Evolutionary conservation across 2,329 filamentous ascomycete genomes (phyloP), one percentile per base, ranked within the genome.

Genomic region (Hypoxylon sp.): DNA sequence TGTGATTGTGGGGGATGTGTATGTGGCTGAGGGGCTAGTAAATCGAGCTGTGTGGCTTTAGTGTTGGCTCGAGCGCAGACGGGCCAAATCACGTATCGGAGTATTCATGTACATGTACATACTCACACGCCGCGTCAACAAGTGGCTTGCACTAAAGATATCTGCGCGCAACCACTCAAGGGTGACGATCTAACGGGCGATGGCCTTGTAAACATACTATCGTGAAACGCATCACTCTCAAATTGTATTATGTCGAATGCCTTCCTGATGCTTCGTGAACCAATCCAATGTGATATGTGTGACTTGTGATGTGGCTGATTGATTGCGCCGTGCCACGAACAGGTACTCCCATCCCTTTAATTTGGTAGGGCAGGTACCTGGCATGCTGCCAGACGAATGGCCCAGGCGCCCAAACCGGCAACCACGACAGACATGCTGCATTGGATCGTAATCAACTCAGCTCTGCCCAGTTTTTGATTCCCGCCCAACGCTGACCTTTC

Each of bases 11-110:
- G 54, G 61, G 60, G 30, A 26, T 42, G 49, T 54, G 11, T 6
- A 20, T 38, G 61, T 74, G 70, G 66, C 59, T 60, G 44, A 71
- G 69, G 33, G 54, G 65, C 53, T 62, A 33, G 22, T 40, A 8
- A 9, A 12, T 14, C 16, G 9, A 24, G 2, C 11, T 30, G 16
- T 8, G 61, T 64, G 61, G 61, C 61, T 59, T 40, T n/a, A 9
- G 4, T 2, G 2, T 11, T 49, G 32, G 54, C 12, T 28, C 8
- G 2, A 28, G 32, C 12, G 44, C 12, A 33, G 44, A 16, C 14
- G 48, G 5, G 16, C 12, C 7, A n/a, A 44, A 30, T 8, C 2
- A 11, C 9, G 32, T 40, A 5, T 16, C 42, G 38, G 32, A 11
- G 7, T 14, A 12, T n/a, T n/a, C n/a, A n/a, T n/a, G n/a, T n/a